Evolutionary conservation across 345 rosid species (phyloP).

Genomic region (Noccaea bulbosa): DNA sequence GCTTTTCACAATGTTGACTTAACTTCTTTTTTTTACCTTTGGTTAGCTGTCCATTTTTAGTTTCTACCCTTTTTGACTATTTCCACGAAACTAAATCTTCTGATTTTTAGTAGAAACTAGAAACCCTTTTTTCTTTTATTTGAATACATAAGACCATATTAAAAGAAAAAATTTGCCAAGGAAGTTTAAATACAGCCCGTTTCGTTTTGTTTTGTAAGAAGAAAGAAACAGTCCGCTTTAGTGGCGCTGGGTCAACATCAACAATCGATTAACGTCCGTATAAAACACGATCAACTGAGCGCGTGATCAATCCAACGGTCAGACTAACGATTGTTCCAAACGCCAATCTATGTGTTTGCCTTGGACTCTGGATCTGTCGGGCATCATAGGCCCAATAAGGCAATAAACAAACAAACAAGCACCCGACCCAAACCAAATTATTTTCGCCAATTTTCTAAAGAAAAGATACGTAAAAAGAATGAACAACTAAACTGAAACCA

Average conservation of each 20-base stretch:
- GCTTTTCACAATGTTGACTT: constrained; percentile 3
- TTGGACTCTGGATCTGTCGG: too few relatives aligned
- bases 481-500: too few relatives aligned
- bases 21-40: neutral
- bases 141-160: neutral
- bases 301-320: constrained; percentile 9
- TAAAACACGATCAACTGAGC: neutral
- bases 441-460: too few relatives aligned
- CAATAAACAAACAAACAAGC: too few relatives aligned
- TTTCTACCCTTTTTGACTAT: constrained; percentile 18
- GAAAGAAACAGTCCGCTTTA: constrained; percentile 20
- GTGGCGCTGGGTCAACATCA: constrained; percentile 36
- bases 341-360: too few relatives aligned
- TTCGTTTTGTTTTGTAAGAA: neutral
- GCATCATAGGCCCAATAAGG: too few relatives aligned
- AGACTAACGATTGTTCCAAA: neutral
- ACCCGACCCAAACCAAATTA: too few relatives aligned
- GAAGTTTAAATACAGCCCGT: neutral
- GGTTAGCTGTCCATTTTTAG: constrained; percentile 17
- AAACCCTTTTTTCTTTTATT: neutral
- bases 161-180: neutral
- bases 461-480: too few relatives aligned
- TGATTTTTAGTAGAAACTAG: neutral
- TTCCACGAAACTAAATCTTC: neutral
- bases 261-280: constrained; percentile 12